Evolutionary conservation across 495 filamentous ascomycete species (phyloP).

Genomic region (Sphaerosporella brunnea): DNA sequence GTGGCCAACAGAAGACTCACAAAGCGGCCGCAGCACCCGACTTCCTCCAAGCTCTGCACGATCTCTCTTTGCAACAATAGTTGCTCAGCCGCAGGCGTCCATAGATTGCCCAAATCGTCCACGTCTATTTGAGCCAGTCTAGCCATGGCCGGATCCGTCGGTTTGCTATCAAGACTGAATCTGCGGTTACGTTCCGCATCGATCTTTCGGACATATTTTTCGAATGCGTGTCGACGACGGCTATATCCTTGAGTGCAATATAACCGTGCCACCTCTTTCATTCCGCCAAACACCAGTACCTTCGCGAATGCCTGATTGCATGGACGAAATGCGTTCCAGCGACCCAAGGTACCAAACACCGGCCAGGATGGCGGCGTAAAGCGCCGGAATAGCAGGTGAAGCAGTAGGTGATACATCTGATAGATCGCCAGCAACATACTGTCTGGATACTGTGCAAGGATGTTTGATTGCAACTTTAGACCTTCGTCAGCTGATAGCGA

Average conservation of each 20-base stretch:
- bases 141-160: not conserved
- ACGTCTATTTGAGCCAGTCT: not conserved
- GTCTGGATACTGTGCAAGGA: conserved; percentile 22
- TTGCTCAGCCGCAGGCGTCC: conserved; percentile 23
- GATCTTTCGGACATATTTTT: conserved; percentile 21
- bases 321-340: conserved; percentile 17
- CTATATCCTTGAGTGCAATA: conserved; percentile 21
- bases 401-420: conserved; percentile 25
- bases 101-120: conserved; percentile 20
- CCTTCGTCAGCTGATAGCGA: conserved; percentile 15
- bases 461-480: conserved; percentile 21
- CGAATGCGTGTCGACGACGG: conserved; percentile 17
- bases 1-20: conserved; percentile 13
- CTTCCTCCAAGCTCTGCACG: conserved; percentile 21
- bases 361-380: conserved; percentile 13
- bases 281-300: conserved; percentile 20
- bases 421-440: conserved; percentile 21
- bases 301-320: conserved; percentile 20
- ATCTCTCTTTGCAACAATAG: conserved; percentile 15
- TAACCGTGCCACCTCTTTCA: conserved; percentile 18
- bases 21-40: conserved; percentile 22
- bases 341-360: conserved; percentile 10
- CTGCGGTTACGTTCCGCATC: conserved; percentile 7
- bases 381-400: conserved; percentile 22
- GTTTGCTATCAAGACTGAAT: not conserved